These are phyloP conservation scores for Phialemoniopsis sp. DNA, from an alignment of 2,329 filamentous ascomycete genomes.

Conservation along the genomic window DNA sequence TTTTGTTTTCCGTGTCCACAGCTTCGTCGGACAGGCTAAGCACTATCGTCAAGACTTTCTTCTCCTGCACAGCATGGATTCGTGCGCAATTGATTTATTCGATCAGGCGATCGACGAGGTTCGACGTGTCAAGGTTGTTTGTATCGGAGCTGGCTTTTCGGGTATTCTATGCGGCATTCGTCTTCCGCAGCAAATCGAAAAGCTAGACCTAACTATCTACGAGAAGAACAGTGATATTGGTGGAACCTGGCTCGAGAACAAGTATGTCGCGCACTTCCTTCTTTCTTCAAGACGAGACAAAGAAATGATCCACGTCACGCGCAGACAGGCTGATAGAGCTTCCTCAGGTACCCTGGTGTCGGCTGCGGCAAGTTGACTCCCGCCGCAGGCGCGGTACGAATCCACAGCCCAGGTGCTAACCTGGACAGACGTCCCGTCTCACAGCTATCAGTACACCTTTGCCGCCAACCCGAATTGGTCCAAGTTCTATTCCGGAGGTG, in stretches of 20 bases:
- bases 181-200: constrained; percentile 10
- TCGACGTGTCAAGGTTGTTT: constrained; percentile 2
- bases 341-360: constrained; percentile 10
- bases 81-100: too few relatives aligned
- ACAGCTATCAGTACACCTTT: constrained; percentile 24
- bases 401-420: too few relatives aligned
- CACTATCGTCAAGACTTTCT: too few relatives aligned
- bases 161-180: constrained; percentile 24
- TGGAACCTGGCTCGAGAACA: constrained; percentile 9
- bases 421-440: constrained; percentile 14
- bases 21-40: too few relatives aligned
- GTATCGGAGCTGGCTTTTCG: constrained; percentile 46
- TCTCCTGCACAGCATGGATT: too few relatives aligned
- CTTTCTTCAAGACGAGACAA: too few relatives aligned
- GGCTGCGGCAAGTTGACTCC: too few relatives aligned
- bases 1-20: too few relatives aligned
- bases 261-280: too few relatives aligned
- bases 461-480: constrained; percentile 50
- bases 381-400: too few relatives aligned
- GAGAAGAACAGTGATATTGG: constrained; percentile 14
- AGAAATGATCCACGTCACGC: too few relatives aligned
- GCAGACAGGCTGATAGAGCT: constrained; percentile 8
- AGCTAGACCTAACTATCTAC: constrained; percentile 6
- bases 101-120: too few relatives aligned
- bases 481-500: constrained; percentile 40